Base-by-base conservation (phyloP, 2,329 filamentous ascomycete genomes). In the Sordariomycetes sp. region DNA sequence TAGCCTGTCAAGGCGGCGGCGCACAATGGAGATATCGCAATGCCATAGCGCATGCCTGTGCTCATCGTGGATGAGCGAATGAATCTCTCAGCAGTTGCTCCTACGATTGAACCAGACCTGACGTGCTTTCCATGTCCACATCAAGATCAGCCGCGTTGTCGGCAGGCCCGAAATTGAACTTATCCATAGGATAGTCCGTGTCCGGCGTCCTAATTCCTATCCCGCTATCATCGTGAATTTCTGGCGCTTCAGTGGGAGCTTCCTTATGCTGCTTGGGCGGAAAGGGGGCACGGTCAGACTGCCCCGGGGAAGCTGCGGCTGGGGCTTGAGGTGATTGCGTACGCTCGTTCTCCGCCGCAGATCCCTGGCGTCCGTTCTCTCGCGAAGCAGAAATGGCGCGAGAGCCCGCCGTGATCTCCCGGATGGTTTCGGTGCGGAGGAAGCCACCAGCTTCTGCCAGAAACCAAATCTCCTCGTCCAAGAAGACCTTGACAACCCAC, bases 401-500 rank as follows among this genome's bases (percentile, higher is more conserved):
- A n/a, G n/a, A n/a, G n/a, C n/a, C n/a, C n/a, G n/a, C n/a, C n/a
- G n/a, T n/a, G n/a, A n/a, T n/a, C 7, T 30, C 23, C 12, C 33
- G 25, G 11, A 32, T 17, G 6, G 17, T 23, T 16, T n/a, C 27
- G 8, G 23, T 33, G 6, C 24, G 27, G 10, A 95, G 79, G 51
- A 95, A 95, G 0, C 90, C 90, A 33, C 88, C 90, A 47, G 88
- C 80, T 48, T 93, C 86, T 1, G 86, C 86, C 45, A 94, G 68
- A 71, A 93, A 95, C 37, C 82, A 72, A 32, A 87, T 77, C 85
- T 94, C 93, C 61, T 96, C 90, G 50, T 95, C 88, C 34, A 95
- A 75, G 70, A 90, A 96, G 38, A 90, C 88, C 55, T 95, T 94
- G 4, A 87, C 87, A 38, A 95, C 84, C 85, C 85, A 92, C 86